Conservation (phyloP, 2,329 filamentous ascomycete genomes). For the Cylindrodendrum hubeiense region DNA sequence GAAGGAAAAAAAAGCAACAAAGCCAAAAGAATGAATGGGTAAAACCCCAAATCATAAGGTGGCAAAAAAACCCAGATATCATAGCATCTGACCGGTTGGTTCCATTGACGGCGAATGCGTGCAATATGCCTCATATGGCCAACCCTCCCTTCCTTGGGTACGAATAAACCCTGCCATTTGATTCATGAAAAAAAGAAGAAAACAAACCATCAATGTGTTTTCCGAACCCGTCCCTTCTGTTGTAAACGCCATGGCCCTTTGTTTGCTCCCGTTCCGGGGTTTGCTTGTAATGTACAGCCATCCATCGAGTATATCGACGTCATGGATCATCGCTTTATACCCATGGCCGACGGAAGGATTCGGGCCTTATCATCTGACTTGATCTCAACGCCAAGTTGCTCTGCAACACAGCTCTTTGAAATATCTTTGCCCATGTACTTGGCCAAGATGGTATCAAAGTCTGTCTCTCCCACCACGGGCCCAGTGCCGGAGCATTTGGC, state of each 20-base stretch:
- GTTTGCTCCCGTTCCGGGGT: slow-evolving; percentile 37
- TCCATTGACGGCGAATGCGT: slow-evolving; percentile 9
- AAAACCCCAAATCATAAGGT: neutral
- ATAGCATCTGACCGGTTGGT: slow-evolving; percentile 10
- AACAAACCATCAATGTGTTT: slow-evolving; percentile 31
- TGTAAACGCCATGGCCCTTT: slow-evolving; percentile 44
- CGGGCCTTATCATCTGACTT: slow-evolving; percentile 40
- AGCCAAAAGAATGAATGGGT: slow-evolving; percentile 1
- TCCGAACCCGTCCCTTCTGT: slow-evolving; percentile 42
- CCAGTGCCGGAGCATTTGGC: slow-evolving; percentile 94
- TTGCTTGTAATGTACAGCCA: slow-evolving; percentile 43
- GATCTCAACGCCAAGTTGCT: slow-evolving; percentile 72
- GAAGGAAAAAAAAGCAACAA: slow-evolving; percentile 2
- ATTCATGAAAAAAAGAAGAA: slow-evolving; percentile 22
- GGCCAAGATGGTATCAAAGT: slow-evolving; percentile 84
- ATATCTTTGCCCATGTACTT: slow-evolving; percentile 68
- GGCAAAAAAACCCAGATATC: neutral
- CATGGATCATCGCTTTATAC: slow-evolving; percentile 24
- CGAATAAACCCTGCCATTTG: slow-evolving; percentile 14
- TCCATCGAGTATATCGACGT: slow-evolving; percentile 18
- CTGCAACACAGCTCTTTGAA: slow-evolving; percentile 49
- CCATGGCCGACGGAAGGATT: slow-evolving; percentile 33
- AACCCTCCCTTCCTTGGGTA: slow-evolving; percentile 10
- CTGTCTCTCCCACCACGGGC: slow-evolving; percentile 87
- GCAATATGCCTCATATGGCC: slow-evolving; percentile 10